phyloP scores from a whole-genome alignment of 139 green algal genomes.

The Chlorella sp. region DNA sequence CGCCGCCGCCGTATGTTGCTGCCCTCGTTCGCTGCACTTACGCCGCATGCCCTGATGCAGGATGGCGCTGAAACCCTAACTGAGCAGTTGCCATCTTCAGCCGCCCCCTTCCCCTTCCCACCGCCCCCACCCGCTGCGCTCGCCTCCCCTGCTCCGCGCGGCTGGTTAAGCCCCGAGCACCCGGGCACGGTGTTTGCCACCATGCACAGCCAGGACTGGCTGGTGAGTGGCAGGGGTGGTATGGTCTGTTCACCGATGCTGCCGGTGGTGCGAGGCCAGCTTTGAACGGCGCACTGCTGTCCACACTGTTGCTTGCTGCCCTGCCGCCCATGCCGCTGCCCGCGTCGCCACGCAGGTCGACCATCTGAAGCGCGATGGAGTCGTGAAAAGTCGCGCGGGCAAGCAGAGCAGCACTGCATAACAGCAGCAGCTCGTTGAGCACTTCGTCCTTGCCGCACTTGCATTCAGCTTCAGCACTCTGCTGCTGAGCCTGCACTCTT shows the following conservation, averaged over 20 bases:
- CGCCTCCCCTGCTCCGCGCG: not conserved
- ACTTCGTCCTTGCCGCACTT: not conserved
- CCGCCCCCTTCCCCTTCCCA: too few relatives aligned
- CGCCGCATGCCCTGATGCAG: too few relatives aligned
- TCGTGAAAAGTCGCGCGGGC: not conserved
- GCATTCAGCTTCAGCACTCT: not conserved
- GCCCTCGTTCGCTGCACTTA: too few relatives aligned
- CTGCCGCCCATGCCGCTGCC: too few relatives aligned
- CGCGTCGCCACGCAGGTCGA: not conserved
- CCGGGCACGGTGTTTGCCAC: constrained; percentile 2
- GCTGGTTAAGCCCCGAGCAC: not conserved
- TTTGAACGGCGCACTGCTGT: too few relatives aligned
- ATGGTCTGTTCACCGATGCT: too few relatives aligned
- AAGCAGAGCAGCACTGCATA: not conserved
- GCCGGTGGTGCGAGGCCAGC: too few relatives aligned
- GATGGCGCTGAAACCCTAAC: too few relatives aligned
- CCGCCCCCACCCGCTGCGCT: not conserved
- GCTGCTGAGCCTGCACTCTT: not conserved
- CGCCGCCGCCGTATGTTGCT: too few relatives aligned
- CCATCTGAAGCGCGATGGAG: constrained; percentile 2
- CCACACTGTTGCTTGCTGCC: too few relatives aligned
- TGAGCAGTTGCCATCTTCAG: too few relatives aligned
- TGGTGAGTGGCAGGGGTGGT: not conserved
- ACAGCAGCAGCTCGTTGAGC: not conserved
- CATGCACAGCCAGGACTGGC: constrained; percentile 22